These are phyloP conservation scores for Termitomyces sp. DNA, from an alignment of 768 basidiomycete genomes.

Conservation along the genomic window DNA sequence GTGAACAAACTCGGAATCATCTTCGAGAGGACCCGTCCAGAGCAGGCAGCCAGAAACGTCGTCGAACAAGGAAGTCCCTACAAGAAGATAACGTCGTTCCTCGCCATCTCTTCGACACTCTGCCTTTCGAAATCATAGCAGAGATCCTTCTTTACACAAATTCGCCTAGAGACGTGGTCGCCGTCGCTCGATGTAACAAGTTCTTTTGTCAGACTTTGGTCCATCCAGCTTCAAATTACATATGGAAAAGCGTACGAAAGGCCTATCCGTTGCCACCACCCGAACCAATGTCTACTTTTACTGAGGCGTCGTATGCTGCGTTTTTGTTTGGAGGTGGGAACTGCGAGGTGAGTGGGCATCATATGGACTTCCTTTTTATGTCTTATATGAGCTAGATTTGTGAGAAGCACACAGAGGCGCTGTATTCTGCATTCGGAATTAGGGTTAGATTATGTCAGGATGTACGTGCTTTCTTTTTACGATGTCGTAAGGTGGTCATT, in stretches of 20 bases:
- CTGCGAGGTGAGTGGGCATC: conserved; percentile 44
- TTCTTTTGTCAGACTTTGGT: conserved; percentile 48
- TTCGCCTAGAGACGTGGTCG: conserved; percentile 55
- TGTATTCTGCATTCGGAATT: conserved; percentile 47
- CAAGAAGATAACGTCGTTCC: neutral
- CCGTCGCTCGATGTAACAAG: conserved; percentile 57
- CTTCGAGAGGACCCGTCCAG: neutral
- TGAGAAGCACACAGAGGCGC: conserved; percentile 24
- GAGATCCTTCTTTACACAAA: conserved; percentile 53
- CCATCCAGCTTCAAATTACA: conserved; percentile 40
- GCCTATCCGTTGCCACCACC: conserved; percentile 19
- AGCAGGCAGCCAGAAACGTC: neutral
- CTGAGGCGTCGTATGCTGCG: conserved; percentile 60
- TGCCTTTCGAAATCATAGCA: conserved; percentile 64
- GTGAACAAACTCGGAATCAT: neutral
- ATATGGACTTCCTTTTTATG: neutral
- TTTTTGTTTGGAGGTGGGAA: conserved; percentile 56
- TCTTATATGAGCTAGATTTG: conserved; percentile 32
- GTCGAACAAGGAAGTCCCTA: neutral
- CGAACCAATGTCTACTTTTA: conserved; percentile 30
- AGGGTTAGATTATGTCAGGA: conserved; percentile 41
- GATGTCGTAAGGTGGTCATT: neutral
- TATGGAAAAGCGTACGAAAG: conserved; percentile 56
- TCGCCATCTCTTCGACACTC: conserved; percentile 10
- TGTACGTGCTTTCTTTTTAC: conserved; percentile 15